Base-by-base conservation (phyloP, 371 early-diverging fungal species). In the Nematocida sp. region DNA sequence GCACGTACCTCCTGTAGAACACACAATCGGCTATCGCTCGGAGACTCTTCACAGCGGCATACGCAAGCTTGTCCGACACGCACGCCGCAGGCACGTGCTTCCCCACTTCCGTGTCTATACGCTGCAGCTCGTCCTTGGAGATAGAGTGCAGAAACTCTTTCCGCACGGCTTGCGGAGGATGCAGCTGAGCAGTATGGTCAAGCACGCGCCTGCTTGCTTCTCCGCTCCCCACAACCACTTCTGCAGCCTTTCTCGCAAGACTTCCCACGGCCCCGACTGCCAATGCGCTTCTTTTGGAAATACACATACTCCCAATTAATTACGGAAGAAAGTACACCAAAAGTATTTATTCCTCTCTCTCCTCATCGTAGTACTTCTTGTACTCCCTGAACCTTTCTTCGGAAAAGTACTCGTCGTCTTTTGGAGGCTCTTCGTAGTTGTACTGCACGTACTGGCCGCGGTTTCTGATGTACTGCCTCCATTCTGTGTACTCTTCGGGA, bases 1-100 rank as follows among this genome's bases (percentile, higher is more conserved):
- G 89, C 27, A 89, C 84, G 76, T 91, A 89, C 75, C 88, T 85
- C 66, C 85, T 86, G 46, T 88, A 84, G 80, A 91, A 91, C 67
- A 89, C 89, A 15, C 85, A 77, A 77, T 90, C 91, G 0, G 89
- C 87, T 3, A 89, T 86, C 4, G 85, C 76, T 48, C 91, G 85
- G 41, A 90, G 79, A 7, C 83, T 67, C 77, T 87, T 88, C 54
- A 91, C 90, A 2, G 85, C 74, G 38, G 80, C 80, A 62, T 85
- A 86, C 0, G 91, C 90, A 2, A 88, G 34, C 63, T 80, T 83
- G 80, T 91, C 91, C 19, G 85, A 80, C 34, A 86, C 64, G 0
- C 80, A 83, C 15, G 76, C 62, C 2, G 89, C 89, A 21, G 82
- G 77, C 7, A 78, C 8, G 36, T 78, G 78, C 19, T 37, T 58